phyloP scores from a whole-genome alignment of 768 basidiomycete species.

The Lentinula detonsa region DNA sequence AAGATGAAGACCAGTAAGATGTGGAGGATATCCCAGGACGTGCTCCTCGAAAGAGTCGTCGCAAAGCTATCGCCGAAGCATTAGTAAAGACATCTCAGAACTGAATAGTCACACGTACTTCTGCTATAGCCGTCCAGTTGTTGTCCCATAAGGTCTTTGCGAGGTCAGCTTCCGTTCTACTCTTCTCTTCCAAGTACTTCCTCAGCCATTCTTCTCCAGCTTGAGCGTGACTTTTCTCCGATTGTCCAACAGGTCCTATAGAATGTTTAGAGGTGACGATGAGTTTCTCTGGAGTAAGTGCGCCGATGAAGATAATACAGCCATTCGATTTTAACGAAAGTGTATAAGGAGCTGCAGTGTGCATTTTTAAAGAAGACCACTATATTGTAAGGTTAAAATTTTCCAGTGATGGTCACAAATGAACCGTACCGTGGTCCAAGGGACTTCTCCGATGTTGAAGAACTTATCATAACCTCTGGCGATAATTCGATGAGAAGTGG shows the following conservation, averaged over 20 bases:
- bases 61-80: constrained; percentile 64
- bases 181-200: constrained; percentile 53
- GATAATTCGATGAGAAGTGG: constrained; percentile 55
- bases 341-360: constrained; percentile 75
- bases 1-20: constrained; percentile 85
- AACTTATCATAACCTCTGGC: constrained; percentile 97
- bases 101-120: constrained; percentile 44
- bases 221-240: constrained; percentile 63
- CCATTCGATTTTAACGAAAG: constrained; percentile 94
- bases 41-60: constrained; percentile 98
- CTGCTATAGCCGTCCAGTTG: constrained; percentile 86
- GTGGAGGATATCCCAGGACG: constrained; percentile 75
- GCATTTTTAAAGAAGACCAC: constrained; percentile 69
- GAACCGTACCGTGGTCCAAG: constrained; percentile 80
- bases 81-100: neutral
- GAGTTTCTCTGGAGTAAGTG: constrained; percentile 68
- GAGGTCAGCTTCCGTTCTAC: constrained; percentile 67
- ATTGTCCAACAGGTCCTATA: constrained; percentile 49
- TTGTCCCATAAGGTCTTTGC: constrained; percentile 72
- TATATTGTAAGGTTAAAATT: constrained; percentile 29
- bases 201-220: constrained; percentile 82
- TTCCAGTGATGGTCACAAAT: neutral
- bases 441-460: constrained; percentile 95
- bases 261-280: constrained; percentile 93
- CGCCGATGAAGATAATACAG: constrained; percentile 93